A percentile compares a stretch with the other conserved stretches of the same genome.
These are phyloP conservation scores for Xylaria sp. DNA, from an alignment of 2,329 filamentous ascomycete genomes.

Conservation along the genomic window DNA sequence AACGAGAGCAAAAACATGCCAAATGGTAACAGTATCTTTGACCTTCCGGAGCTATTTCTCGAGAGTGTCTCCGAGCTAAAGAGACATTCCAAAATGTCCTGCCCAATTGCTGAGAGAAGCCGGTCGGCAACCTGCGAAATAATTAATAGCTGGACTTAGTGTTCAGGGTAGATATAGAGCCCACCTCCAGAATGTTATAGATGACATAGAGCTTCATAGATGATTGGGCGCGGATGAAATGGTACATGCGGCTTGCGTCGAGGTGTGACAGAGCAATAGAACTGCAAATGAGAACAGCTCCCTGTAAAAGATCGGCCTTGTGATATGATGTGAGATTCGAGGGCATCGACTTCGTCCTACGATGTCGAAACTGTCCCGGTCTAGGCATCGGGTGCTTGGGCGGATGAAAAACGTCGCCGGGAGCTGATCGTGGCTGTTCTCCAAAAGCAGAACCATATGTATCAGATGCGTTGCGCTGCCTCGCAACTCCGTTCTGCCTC, in stretches of 20 bases:
- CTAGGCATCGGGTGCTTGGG: conserved; percentile 51
- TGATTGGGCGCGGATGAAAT: conserved; percentile 94
- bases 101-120: conserved; percentile 88
- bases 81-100: conserved; percentile 95
- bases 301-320: conserved; percentile 95
- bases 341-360: conserved; percentile 83
- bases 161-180: conserved; percentile 22
- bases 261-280: conserved; percentile 88
- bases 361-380: conserved; percentile 65
- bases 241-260: conserved; percentile 97
- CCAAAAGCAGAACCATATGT: conserved; percentile 28
- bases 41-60: conserved; percentile 85
- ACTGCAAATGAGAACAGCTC: conserved; percentile 86
- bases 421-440: conserved; percentile 42
- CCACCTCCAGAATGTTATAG: conserved; percentile 91
- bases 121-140: conserved; percentile 76
- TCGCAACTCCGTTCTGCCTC: conserved; percentile 37
- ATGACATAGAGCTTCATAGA: conserved; percentile 99
- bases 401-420: conserved; percentile 47
- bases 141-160: background rate
- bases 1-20: conserved; percentile 92
- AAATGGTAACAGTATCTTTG: conserved; percentile 87
- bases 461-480: conserved; percentile 43
- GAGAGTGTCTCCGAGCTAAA: conserved; percentile 94
- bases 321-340: conserved; percentile 87